Evolutionary conservation across 805 yeast genomes (phyloP).

Genomic region (Lipomyces oligophaga): DNA sequence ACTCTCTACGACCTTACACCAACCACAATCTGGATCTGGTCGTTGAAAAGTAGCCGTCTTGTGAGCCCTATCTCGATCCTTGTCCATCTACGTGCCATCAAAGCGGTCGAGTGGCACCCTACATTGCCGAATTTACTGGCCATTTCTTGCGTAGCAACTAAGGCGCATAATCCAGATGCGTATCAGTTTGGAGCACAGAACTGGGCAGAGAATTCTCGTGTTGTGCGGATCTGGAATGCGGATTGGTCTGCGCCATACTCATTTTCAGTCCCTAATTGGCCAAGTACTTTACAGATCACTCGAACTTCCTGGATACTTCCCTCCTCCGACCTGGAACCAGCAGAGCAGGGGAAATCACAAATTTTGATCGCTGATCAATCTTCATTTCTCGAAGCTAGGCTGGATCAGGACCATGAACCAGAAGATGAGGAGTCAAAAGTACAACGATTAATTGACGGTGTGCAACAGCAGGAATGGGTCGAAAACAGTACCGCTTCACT

Average conservation of each 20-base stretch:
- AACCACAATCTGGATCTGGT: slow-evolving; percentile 28
- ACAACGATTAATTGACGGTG: slow-evolving; percentile 26
- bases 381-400: slow-evolving; percentile 15
- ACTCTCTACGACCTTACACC: slow-evolving; percentile 20
- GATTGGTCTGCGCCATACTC: slow-evolving; percentile 22
- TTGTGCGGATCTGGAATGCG: slow-evolving; percentile 19
- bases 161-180: slow-evolving; percentile 15
- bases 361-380: slow-evolving; percentile 11
- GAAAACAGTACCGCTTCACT: slow-evolving; percentile 9
- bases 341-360: no score
- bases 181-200: slow-evolving; percentile 16
- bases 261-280: slow-evolving; percentile 10
- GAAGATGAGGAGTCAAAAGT: slow-evolving; percentile 27
- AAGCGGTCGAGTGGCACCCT: slow-evolving; percentile 24
- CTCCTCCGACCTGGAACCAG: no score
- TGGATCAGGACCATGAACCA: slow-evolving; percentile 24
- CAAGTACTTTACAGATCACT: no score
- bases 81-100: slow-evolving; percentile 17
- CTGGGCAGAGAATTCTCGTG: slow-evolving; percentile 14
- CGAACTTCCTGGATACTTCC: no score
- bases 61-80: slow-evolving; percentile 20
- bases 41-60: slow-evolving; percentile 14
- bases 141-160: slow-evolving; percentile 5
- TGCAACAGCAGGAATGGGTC: slow-evolving; percentile 29
- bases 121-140: slow-evolving; percentile 11